A percentile compares a stretch with the other conserved stretches of the same genome.
Conservation (phyloP, 1,284 basidiomycete genomes). For the Marasmius fiardii region DNA sequence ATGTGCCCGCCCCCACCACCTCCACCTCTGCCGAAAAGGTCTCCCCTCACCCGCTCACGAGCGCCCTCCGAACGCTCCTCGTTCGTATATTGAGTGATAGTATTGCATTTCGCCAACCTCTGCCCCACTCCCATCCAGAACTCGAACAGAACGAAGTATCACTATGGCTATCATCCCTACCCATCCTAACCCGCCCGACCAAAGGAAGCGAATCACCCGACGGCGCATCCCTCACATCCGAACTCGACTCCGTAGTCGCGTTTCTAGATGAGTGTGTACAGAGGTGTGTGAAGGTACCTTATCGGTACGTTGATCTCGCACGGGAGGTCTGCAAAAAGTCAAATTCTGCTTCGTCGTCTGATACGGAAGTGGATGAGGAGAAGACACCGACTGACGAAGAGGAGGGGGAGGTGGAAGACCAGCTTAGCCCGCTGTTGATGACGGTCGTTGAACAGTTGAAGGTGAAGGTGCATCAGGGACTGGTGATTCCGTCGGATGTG, state of each 20-base stretch:
- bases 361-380: no score
- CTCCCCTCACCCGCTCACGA: constrained; percentile 58
- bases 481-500: constrained; percentile 55
- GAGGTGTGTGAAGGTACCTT: constrained; percentile 82
- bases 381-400: no score
- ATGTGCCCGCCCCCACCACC: background rate
- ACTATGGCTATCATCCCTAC: constrained; percentile 72
- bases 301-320: constrained; percentile 91
- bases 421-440: constrained; percentile 72
- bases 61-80: constrained; percentile 56
- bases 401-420: background rate
- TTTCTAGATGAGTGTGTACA: constrained; percentile 89
- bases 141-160: constrained; percentile 63
- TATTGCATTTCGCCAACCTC: constrained; percentile 85
- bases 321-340: no score
- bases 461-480: constrained; percentile 53
- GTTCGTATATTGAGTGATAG: constrained; percentile 62
- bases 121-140: no score
- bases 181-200: constrained; percentile 32
- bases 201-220: constrained; percentile 41
- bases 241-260: constrained; percentile 54
- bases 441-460: constrained; percentile 74
- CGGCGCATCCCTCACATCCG: constrained; percentile 53
- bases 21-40: no score
- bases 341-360: no score